These are phyloP conservation scores for Botrytis hyacinthi DNA, from an alignment of 2,329 filamentous ascomycete genomes.

Conservation along the genomic window DNA sequence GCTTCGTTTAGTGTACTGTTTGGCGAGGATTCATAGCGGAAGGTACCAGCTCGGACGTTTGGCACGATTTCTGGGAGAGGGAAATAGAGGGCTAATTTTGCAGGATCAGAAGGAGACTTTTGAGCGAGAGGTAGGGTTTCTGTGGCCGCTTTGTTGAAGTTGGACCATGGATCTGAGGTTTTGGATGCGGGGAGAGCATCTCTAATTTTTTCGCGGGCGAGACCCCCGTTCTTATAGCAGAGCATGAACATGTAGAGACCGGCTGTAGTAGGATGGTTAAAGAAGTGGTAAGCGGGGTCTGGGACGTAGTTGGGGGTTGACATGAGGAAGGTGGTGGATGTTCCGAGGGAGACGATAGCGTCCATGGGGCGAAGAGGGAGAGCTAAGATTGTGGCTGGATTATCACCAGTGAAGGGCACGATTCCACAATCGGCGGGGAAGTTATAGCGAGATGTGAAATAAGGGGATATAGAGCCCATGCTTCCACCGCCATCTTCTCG, in stretches of 20 bases:
- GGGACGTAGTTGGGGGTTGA: slow-evolving; percentile 88
- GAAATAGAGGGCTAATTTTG: slow-evolving; percentile 92
- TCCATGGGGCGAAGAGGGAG: slow-evolving; percentile 84
- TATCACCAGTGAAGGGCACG: slow-evolving; percentile 90
- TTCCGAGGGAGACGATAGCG: slow-evolving; percentile 92
- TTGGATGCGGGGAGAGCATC: slow-evolving; percentile 66
- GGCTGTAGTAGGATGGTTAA: slow-evolving; percentile 90
- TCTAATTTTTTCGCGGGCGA: slow-evolving; percentile 86
- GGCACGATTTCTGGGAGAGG: slow-evolving; percentile 94
- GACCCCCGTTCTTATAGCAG: slow-evolving; percentile 97
- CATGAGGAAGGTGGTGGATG: slow-evolving; percentile 97
- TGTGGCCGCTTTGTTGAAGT: slow-evolving; percentile 73
- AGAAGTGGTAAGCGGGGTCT: slow-evolving; percentile 91
- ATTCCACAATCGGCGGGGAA: slow-evolving; percentile 74
- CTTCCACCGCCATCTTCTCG: slow-evolving; percentile 75
- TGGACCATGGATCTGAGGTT: slow-evolving; percentile 64
- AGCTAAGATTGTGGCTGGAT: slow-evolving; percentile 90
- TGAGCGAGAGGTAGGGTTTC: slow-evolving; percentile 68
- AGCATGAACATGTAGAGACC: slow-evolving; percentile 99
- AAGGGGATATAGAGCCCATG: slow-evolving; percentile 72
- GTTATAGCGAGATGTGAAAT: slow-evolving; percentile 77
- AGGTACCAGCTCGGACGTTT: slow-evolving; percentile 81
- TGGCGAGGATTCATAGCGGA: slow-evolving; percentile 68
- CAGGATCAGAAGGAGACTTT: slow-evolving; percentile 51
- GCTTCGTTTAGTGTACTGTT: slow-evolving; percentile 50